These are phyloP conservation scores for Biscutella laevigata DNA, from an alignment of 441 rosid genomes.

Conservation along the genomic window DNA sequence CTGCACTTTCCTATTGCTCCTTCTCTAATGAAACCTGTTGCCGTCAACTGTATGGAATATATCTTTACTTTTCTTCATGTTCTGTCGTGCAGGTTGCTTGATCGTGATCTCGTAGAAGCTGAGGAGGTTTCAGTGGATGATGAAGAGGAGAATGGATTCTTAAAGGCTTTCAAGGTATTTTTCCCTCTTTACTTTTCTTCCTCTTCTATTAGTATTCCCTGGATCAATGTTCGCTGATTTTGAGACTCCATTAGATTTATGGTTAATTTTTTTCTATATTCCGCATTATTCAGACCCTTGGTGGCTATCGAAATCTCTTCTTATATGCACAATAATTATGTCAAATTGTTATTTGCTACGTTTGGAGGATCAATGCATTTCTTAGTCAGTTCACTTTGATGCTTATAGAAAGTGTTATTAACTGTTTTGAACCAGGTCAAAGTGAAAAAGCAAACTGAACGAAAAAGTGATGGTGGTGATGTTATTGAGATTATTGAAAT, in stretches of 20 bases:
- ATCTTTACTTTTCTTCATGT: neutral
- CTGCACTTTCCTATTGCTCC: neutral
- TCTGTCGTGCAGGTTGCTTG: conserved; percentile 72
- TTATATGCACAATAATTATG: neutral
- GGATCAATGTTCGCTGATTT: neutral
- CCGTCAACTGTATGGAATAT: neutral
- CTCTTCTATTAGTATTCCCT: neutral
- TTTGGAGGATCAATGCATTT: conserved; percentile 1
- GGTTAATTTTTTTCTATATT: conserved; percentile 1
- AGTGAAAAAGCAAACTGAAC: neutral
- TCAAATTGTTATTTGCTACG: conserved; percentile 1
- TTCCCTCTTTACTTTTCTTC: neutral
- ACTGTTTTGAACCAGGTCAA: neutral
- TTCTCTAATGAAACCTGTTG: neutral
- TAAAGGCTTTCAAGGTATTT: conserved; percentile 76
- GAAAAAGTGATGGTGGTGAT: neutral
- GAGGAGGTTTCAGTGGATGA: conserved; percentile 61
- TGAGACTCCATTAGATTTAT: too few relatives aligned
- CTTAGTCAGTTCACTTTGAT: neutral
- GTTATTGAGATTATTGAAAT: too few relatives aligned
- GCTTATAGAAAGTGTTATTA: neutral
- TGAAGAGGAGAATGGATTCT: conserved; percentile 62
- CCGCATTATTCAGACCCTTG: neutral
- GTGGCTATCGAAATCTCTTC: conserved; percentile 2
- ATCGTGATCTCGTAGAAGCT: conserved; percentile 55